Evolutionary conservation across 805 yeast genomes (phyloP).

Genomic region (Pichia membranifaciens): DNA sequence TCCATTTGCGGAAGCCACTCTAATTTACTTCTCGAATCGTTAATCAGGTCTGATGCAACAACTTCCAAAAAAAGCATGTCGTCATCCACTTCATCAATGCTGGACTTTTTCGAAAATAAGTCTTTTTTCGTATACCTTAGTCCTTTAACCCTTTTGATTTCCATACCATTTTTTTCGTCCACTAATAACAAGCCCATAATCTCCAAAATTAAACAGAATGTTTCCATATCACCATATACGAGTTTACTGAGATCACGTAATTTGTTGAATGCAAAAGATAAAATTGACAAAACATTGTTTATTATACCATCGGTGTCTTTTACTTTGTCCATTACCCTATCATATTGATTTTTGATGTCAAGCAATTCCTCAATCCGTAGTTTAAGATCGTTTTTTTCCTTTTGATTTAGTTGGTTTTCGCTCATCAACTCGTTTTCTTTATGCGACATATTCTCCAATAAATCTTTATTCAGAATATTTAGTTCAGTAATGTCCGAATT

Average conservation of each 20-base stretch:
- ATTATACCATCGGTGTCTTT: conserved; percentile 23
- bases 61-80: conserved; percentile 11
- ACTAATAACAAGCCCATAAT: conserved; percentile 70
- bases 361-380: conserved; percentile 40
- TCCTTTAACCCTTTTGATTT: conserved; percentile 76
- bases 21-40: conserved; percentile 6
- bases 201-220: conserved; percentile 56
- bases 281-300: conserved; percentile 17
- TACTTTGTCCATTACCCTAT: conserved; percentile 26
- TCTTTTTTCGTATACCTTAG: conserved; percentile 43
- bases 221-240: conserved; percentile 35
- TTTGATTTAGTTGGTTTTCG: conserved; percentile 46
- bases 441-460: conserved; percentile 61
- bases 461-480: conserved; percentile 48
- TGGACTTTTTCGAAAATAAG: conserved; percentile 10
- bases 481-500: conserved; percentile 8
- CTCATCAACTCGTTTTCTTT: conserved; percentile 53
- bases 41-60: conserved; percentile 11
- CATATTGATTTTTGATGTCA: conserved; percentile 33
- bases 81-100: neutral
- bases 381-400: conserved; percentile 44
- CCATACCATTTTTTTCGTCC: conserved; percentile 33
- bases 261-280: conserved; percentile 27
- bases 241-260: conserved; percentile 39
- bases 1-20: conserved; percentile 10